A percentile compares a stretch with the other conserved stretches of the same genome.
Evolutionary conservation across 768 basidiomycete species (phyloP).

Genomic region (Boletus eberwhitei): DNA sequence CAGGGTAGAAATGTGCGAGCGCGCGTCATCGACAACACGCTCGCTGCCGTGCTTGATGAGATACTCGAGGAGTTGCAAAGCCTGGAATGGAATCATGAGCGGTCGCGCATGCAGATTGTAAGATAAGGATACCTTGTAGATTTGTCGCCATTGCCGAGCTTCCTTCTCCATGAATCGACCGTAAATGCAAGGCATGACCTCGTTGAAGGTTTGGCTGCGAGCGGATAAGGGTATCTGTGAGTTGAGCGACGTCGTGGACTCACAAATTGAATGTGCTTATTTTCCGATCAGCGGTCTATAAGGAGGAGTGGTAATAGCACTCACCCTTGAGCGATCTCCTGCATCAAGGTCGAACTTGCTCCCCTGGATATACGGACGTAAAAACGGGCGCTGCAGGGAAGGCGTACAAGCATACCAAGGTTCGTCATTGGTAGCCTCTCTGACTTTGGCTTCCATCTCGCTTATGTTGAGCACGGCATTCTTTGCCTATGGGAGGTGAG

Average conservation of each 20-base stretch:
- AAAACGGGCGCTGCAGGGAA: neutral
- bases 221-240: constrained; percentile 6
- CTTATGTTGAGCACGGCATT: constrained; percentile 95
- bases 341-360: constrained; percentile 96
- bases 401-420: constrained; percentile 71
- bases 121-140: constrained; percentile 78
- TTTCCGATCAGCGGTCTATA: constrained; percentile 14
- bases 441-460: constrained; percentile 96
- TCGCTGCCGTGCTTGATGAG: constrained; percentile 96
- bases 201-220: constrained; percentile 92
- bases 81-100: constrained; percentile 40
- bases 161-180: constrained; percentile 97
- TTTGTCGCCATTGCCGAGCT: constrained; percentile 96
- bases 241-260: constrained; percentile 28
- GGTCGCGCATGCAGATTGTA: neutral
- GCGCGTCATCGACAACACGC: constrained; percentile 95
- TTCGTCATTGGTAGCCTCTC: constrained; percentile 96
- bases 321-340: constrained; percentile 96
- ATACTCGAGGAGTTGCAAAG: constrained; percentile 91
- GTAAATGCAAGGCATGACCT: constrained; percentile 98
- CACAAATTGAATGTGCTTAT: constrained; percentile 96
- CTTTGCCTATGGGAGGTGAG: constrained; percentile 64
- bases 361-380: constrained; percentile 58
- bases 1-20: constrained; percentile 90
- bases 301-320: constrained; percentile 26